Conservation (phyloP, 305 asterid species). For the Plantago lanceolata region DNA sequence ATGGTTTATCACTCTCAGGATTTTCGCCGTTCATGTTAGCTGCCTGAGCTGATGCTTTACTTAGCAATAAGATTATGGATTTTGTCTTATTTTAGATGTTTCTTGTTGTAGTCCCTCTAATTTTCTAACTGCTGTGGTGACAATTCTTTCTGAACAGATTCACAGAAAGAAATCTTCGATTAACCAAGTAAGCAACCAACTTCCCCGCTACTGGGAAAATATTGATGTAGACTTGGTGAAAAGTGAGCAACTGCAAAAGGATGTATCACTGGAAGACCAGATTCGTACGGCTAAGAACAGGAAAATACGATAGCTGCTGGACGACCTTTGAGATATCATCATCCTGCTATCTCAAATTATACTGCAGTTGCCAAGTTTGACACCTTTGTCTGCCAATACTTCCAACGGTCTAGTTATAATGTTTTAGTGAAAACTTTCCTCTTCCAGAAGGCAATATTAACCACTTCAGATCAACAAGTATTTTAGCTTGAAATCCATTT, state of each 20-base stretch:
- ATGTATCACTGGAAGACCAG: slow-evolving; percentile 69
- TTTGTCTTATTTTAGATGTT: neutral
- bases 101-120: neutral
- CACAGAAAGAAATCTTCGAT: slow-evolving; percentile 50
- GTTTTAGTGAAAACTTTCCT: too few species aligned
- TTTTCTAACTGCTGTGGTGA: slow-evolving; percentile 2
- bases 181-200: slow-evolving; percentile 41
- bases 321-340: slow-evolving; percentile 23
- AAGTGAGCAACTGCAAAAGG: slow-evolving; percentile 33
- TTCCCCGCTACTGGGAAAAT: slow-evolving; percentile 57
- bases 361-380: neutral
- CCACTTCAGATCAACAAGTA: too few species aligned
- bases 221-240: slow-evolving; percentile 43
- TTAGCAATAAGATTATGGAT: too few species aligned
- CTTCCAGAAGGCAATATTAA: too few species aligned
- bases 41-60: too few species aligned
- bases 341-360: neutral
- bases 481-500: too few species aligned
- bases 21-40: too few species aligned
- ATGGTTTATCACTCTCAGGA: too few species aligned
- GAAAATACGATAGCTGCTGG: slow-evolving; percentile 38
- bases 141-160: slow-evolving; percentile 38
- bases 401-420: too few species aligned
- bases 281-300: slow-evolving; percentile 64
- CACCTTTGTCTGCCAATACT: neutral